These are phyloP conservation scores for Patellifolia procumbens DNA, from an alignment of 179 eudicot species.

Conservation along the genomic window DNA sequence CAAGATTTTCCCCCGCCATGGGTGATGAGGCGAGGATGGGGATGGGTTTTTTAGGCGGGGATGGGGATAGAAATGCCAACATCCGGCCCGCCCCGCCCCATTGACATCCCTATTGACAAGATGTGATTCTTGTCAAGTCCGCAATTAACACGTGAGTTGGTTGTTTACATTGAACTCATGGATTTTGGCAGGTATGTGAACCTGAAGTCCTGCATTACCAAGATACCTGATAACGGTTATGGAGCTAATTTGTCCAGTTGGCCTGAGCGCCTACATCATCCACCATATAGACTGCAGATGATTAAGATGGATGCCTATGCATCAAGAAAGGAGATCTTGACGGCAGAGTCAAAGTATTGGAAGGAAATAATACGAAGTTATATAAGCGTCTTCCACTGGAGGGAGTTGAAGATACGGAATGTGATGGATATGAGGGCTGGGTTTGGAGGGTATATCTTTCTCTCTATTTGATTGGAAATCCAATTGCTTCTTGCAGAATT, in stretches of 20 bases:
- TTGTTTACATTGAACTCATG: background rate
- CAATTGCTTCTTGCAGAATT: background rate
- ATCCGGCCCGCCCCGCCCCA: too few species aligned
- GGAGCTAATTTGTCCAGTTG: constrained; percentile 59
- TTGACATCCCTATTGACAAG: too few species aligned
- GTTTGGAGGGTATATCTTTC: constrained; percentile 61
- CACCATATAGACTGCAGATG: constrained; percentile 61
- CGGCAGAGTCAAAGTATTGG: constrained; percentile 66
- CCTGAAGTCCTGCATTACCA: constrained; percentile 56
- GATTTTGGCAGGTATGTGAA: constrained; percentile 49
- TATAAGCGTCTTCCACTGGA: constrained; percentile 46
- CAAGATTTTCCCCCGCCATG: too few species aligned
- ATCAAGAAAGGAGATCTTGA: constrained; percentile 56
- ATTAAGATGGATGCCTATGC: constrained; percentile 66
- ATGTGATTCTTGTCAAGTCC: background rate
- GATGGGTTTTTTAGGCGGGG: too few species aligned
- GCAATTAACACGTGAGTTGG: background rate
- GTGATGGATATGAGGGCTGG: constrained; percentile 84
- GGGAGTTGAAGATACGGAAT: constrained; percentile 43
- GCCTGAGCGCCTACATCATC: constrained; percentile 71
- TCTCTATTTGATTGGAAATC: background rate
- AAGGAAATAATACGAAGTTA: constrained; percentile 52
- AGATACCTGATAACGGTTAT: constrained; percentile 53
- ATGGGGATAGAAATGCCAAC: too few species aligned
- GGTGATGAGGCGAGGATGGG: too few species aligned